Conservation (phyloP, 345 rosid genomes). For the Erodium maritimum region DNA sequence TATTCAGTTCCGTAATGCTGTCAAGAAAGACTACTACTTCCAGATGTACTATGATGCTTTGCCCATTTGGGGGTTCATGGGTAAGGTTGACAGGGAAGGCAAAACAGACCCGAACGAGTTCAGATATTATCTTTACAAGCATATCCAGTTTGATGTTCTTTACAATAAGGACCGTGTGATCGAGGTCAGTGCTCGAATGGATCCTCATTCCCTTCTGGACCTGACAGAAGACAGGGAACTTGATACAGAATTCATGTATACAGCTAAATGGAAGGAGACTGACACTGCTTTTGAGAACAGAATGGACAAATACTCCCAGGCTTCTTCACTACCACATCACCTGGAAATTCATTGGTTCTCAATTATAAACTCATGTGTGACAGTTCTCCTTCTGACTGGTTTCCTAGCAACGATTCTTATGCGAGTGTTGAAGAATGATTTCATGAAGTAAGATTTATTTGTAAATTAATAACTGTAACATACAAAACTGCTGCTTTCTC, state of each 20-base stretch:
- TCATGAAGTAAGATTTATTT: constrained; percentile 31
- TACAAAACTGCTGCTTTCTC: too few relatives aligned
- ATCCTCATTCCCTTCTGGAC: constrained; percentile 29
- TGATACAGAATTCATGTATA: constrained; percentile 30
- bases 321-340: constrained; percentile 45
- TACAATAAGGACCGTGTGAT: constrained; percentile 44
- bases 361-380: constrained; percentile 44
- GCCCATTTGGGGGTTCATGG: constrained; percentile 48
- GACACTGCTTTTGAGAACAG: constrained; percentile 35
- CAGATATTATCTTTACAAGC: constrained; percentile 34
- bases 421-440: constrained; percentile 53
- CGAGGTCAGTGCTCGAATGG: constrained; percentile 28
- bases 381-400: constrained; percentile 51
- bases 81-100: constrained; percentile 36
- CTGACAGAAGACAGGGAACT: constrained; percentile 39
- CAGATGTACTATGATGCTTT: constrained; percentile 51
- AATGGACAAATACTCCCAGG: constrained; percentile 43
- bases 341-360: constrained; percentile 55
- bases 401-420: constrained; percentile 50
- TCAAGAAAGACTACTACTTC: constrained; percentile 40
- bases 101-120: constrained; percentile 31
- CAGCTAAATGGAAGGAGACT: constrained; percentile 53
- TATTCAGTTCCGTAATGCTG: constrained; percentile 23
- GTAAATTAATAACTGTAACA: too few relatives aligned
- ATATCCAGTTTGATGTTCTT: constrained; percentile 32